Percentiles rank a stretch among this genome's conserved stretches.
These are phyloP conservation scores for Bryum argenteum DNA, from an alignment of 225 moss, liverwort and hornwort species.

Conservation along the genomic window DNA sequence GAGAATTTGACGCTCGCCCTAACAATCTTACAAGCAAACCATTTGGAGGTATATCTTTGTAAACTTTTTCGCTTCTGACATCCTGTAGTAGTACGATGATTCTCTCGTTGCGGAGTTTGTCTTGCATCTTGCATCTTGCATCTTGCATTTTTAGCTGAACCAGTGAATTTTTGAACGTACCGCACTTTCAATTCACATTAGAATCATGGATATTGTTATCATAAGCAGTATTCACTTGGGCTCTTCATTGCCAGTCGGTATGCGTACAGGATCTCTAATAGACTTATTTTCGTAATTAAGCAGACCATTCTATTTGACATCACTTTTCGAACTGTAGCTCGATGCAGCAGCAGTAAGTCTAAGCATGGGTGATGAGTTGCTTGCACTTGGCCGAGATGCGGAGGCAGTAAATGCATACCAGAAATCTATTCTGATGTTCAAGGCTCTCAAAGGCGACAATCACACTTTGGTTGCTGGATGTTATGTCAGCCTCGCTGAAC, in stretches of 20 bases:
- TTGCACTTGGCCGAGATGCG: slow-evolving; percentile 72
- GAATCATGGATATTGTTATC: neutral
- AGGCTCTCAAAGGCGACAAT: slow-evolving; percentile 85
- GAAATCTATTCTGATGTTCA: slow-evolving; percentile 85
- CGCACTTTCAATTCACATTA: neutral
- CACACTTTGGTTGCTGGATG: slow-evolving; percentile 84
- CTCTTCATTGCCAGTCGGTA: neutral
- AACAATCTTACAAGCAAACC: slow-evolving; percentile 52
- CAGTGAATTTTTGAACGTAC: neutral
- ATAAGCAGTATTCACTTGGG: slow-evolving; percentile 5
- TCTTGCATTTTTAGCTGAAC: no score
- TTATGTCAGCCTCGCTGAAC: slow-evolving; percentile 85
- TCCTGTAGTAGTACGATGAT: neutral
- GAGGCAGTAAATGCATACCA: slow-evolving; percentile 88
- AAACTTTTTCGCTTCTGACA: neutral
- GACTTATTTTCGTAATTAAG: neutral
- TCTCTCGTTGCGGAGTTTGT: neutral
- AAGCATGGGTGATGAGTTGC: slow-evolving; percentile 82
- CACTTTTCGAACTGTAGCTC: slow-evolving; percentile 49
- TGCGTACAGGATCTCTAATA: neutral
- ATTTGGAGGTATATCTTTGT: slow-evolving; percentile 46
- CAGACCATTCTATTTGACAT: slow-evolving; percentile 24
- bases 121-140: no score
- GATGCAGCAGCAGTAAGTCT: slow-evolving; percentile 89
- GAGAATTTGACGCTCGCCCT: slow-evolving; percentile 73